Evolutionary conservation across 2,329 filamentous ascomycete genomes (phyloP), one percentile per base, ranked within the genome.

Genomic region (Fusarium sp.): DNA sequence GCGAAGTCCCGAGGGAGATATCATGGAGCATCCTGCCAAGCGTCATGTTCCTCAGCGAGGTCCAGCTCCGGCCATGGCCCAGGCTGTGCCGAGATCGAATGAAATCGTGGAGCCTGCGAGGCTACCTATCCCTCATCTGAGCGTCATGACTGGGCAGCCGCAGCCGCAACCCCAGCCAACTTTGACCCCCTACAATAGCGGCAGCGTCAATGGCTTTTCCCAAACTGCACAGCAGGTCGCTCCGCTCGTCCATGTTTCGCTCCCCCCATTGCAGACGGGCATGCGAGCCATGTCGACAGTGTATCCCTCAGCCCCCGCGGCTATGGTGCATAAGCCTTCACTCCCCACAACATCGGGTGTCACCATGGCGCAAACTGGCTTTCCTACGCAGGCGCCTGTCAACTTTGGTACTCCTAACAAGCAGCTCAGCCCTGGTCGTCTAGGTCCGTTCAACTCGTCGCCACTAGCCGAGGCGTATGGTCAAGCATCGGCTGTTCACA

Each of bases 241-340:
- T 24, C 57, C 59, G 25, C 67, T 72, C 50, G 61, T 61, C 35
- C 55, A 74, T 52, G 78, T 87, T 22, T 88, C 89, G 22, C 79
- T 91, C 9, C 88, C 89, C 12, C 84, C 88, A 3, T 75, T 91
- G 13, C 83, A 84, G 12, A 79, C 83, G 11, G 81, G 83, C n/a
- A 77, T 84, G 32, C 86, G 91, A 44, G 86, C 92, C 8, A 93
- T 96, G 88, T 84, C 90, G 7, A 87, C 90, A 15, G 89, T 93
- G 2, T 97, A 91, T 73, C 83, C 87, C 29, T 83, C 83, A 11
- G 77, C 80, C 10, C 79, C 87, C 1, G 71, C 74, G 26, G 65
- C 75, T 53, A 78, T 78, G 70, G 69, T 76, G 13, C 76, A 78
- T 42, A 76, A 78, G 44, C 74, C 74, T 13, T 51, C 61, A 7